A percentile compares a stretch with the other conserved stretches of the same genome.
Evolutionary conservation across 768 basidiomycete species (phyloP).

Genomic region (Termitomyces sp.): DNA sequence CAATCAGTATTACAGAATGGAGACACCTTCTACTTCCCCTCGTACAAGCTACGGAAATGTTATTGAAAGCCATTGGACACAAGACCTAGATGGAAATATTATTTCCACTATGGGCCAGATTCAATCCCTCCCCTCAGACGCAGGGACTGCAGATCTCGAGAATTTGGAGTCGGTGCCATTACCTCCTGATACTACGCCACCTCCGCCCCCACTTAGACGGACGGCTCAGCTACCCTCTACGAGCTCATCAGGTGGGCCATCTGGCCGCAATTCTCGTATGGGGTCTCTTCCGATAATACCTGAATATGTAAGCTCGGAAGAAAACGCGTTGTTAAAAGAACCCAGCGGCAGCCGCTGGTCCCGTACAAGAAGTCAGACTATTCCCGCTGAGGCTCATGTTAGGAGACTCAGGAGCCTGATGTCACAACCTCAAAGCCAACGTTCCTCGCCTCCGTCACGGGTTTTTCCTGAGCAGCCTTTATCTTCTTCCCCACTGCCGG

Average conservation of each 20-base stretch:
- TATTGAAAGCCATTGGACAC: background rate
- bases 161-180: conserved; percentile 1
- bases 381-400: too few relatives aligned
- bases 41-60: background rate
- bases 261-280: background rate
- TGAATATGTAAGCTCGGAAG: background rate
- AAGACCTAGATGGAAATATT: background rate
- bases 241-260: background rate
- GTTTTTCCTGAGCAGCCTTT: background rate
- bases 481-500: background rate
- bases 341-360: background rate
- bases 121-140: conserved; percentile 3
- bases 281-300: background rate
- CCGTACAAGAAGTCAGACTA: background rate
- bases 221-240: background rate
- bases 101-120: background rate
- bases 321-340: background rate
- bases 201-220: background rate
- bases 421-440: background rate
- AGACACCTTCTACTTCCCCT: background rate
- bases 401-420: background rate
- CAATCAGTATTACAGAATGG: background rate
- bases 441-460: background rate
- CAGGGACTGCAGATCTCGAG: conserved; percentile 1
- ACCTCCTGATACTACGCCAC: background rate